phyloP scores from a whole-genome alignment of 345 rosid species.

The Anacardium occidentale region DNA sequence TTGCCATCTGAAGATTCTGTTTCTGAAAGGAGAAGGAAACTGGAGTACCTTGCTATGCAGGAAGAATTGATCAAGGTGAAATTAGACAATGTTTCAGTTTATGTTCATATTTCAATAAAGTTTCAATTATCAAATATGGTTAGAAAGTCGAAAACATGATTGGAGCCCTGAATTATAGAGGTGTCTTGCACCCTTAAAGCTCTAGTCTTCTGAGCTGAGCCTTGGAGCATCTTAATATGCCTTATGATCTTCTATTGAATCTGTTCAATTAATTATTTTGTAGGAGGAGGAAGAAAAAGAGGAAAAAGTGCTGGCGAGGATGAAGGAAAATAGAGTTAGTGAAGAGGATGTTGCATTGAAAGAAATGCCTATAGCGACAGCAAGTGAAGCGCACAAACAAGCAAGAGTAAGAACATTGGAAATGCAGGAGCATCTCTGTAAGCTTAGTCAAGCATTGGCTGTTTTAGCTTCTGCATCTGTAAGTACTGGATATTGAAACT shows the following conservation, averaged over 20 bases:
- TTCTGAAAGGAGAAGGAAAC: conserved; percentile 84
- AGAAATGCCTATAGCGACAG: conserved; percentile 66
- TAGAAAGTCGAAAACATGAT: background rate
- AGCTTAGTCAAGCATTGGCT: conserved; percentile 82
- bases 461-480: conserved; percentile 94
- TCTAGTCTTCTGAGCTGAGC: background rate
- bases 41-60: conserved; percentile 93
- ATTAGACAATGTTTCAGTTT: conserved; percentile 16
- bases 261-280: conserved; percentile 26
- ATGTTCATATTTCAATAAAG: background rate
- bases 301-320: conserved; percentile 66
- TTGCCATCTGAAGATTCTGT: conserved; percentile 91
- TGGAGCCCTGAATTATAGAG: background rate
- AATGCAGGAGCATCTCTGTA: conserved; percentile 74
- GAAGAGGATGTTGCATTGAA: conserved; percentile 74
- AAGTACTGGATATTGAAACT: conserved; percentile 34
- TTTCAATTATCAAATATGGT: background rate
- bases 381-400: conserved; percentile 69
- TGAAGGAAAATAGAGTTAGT: conserved; percentile 49
- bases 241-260: conserved; percentile 5
- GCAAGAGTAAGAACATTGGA: conserved; percentile 71
- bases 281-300: conserved; percentile 88
- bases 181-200: background rate
- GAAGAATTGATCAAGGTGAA: conserved; percentile 87
- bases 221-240: background rate